phyloP scores from a whole-genome alignment of 2,329 filamentous ascomycete genomes.

The Fusarium austroafricanum region DNA sequence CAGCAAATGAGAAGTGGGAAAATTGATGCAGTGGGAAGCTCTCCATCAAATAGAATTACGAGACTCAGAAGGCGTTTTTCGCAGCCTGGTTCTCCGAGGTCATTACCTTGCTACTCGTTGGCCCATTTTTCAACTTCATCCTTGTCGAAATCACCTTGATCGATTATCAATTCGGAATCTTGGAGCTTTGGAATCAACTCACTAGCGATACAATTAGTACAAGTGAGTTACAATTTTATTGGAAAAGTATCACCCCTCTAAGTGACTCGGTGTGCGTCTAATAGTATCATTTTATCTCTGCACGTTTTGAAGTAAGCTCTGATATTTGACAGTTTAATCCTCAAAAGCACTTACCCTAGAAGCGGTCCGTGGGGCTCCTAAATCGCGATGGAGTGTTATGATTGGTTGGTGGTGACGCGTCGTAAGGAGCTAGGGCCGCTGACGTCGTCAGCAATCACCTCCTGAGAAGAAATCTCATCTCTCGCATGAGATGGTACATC shows the following conservation, averaged over 20 bases:
- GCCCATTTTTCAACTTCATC: not conserved
- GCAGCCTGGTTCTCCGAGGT: not conserved
- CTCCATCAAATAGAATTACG: not conserved
- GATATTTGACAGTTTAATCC: no score
- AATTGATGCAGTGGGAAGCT: no score
- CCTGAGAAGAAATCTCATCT: not conserved
- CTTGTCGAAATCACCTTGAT: not conserved
- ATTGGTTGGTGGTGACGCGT: constrained; percentile 14
- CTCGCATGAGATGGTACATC: not conserved
- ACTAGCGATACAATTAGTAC: constrained; percentile 21
- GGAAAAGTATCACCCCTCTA: no score
- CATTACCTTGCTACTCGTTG: no score
- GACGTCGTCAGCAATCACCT: not conserved
- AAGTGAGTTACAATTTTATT: no score
- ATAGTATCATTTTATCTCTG: no score
- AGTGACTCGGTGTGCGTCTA: no score
- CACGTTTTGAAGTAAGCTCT: no score
- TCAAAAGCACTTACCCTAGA: no score
- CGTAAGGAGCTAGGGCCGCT: not conserved
- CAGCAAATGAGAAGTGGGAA: not conserved
- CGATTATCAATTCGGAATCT: constrained; percentile 23
- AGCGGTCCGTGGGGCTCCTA: no score
- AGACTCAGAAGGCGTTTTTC: not conserved
- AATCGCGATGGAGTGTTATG: not conserved
- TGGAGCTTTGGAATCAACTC: constrained; percentile 24